phyloP scores from a whole-genome alignment of 2,329 filamentous ascomycete species.

The Furcasterigmium furcatum region DNA sequence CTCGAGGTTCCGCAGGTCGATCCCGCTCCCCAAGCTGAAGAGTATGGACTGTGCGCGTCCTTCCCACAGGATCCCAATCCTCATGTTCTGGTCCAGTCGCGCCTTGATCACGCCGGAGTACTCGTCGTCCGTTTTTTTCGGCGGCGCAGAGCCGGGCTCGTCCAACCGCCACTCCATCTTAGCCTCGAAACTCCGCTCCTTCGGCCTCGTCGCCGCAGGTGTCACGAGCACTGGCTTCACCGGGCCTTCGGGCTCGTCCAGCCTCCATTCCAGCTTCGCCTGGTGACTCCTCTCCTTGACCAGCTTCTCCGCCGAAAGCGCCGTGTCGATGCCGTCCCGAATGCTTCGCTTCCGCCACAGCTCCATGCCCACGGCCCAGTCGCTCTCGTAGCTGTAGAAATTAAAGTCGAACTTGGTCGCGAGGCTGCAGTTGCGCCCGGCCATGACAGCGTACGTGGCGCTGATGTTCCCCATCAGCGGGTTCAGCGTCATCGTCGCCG shows the following conservation, averaged over 20 bases:
- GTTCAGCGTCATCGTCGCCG: constrained; percentile 88
- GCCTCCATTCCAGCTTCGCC: constrained; percentile 46
- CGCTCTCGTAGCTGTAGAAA: constrained; percentile 96
- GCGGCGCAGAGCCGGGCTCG: constrained; percentile 25
- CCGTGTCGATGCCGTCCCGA: constrained; percentile 6
- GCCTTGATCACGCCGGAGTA: constrained; percentile 88
- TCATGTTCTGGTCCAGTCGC: constrained; percentile 82
- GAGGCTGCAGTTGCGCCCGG: constrained; percentile 76
- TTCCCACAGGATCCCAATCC: constrained; percentile 87
- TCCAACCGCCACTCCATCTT: constrained; percentile 50
- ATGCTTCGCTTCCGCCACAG: constrained; percentile 71
- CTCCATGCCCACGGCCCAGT: constrained; percentile 88
- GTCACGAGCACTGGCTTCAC: background rate
- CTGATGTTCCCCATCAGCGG: constrained; percentile 92
- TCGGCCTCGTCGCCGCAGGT: constrained; percentile 9
- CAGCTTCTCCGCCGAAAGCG: constrained; percentile 12
- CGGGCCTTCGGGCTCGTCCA: constrained; percentile 30
- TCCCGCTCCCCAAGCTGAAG: constrained; percentile 83
- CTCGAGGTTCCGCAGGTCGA: constrained; percentile 75
- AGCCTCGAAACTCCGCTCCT: constrained; percentile 46
- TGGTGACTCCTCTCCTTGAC: constrained; percentile 38
- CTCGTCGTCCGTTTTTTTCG: constrained; percentile 50
- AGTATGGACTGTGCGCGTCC: constrained; percentile 88
- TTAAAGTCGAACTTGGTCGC: constrained; percentile 96
- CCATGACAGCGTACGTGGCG: constrained; percentile 87